Evolutionary conservation across 768 basidiomycete genomes (phyloP), one percentile per base, ranked within the genome.

Genomic region (Astraeus odoratus): DNA sequence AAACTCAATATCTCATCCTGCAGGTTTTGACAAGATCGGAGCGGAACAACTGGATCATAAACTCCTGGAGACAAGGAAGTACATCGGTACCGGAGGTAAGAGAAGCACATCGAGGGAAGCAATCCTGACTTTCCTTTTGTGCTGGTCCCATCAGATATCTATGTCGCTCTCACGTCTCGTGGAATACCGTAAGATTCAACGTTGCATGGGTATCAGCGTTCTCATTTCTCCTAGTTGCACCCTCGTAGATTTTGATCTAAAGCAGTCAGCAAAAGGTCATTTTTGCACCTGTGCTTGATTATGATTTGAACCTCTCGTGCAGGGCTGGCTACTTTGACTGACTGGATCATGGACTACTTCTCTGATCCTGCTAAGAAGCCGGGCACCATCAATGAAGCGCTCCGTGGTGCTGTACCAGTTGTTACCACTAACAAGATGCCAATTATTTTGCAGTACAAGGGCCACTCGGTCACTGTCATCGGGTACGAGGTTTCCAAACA

Each of bases 401-500:
- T 87, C 46, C 70, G 69, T 35, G 65, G 62, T 1, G 72, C 74
- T 2, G 67, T 71, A 0, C 71, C 81, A 4, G 71, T 93, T 7
- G 53, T 70, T 8, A 59, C 70, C 22, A 83, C 86, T 0, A 63
- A 76, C 18, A 79, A 75, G 53, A 81, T 90, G 77, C 92, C 92
- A 8, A 57, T 96, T 24, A 82, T 95, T 34, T 67, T 95, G 40
- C 83, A 95, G 68, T 81, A 88, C 56, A 60, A 73, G 6, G 89
- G 90, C 0, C 92, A 96, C 66, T 96, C 92, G n/a, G 67, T 86
- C 20, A 83, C 84, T 4, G 79, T 96, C 10, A 73, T 96, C 3
- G 92, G 92, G 1, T 93, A 85, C 53, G 89, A 94, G 61, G 63
- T 81, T 30, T 70, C 68, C 43, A 76, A 73, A 52, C 68, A 68